phyloP scores from a whole-genome alignment of 306 rosid genomes.

The Vigna mungo region DNA sequence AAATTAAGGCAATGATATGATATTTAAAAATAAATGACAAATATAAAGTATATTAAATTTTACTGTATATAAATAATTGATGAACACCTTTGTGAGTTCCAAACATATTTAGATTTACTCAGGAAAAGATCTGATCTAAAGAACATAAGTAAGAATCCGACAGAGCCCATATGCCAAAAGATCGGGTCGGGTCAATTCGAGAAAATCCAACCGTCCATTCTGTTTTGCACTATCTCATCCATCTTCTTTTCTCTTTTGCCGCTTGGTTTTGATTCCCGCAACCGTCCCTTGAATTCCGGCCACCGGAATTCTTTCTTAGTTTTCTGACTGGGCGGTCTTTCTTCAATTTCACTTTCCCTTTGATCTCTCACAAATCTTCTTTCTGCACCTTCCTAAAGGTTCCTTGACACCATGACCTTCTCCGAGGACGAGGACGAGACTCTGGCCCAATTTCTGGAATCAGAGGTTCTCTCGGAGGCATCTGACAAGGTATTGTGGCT shows the following conservation, averaged over 20 bases:
- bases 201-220: slow-evolving; percentile 44
- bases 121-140: neutral
- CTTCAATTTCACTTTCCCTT: neutral
- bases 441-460: slow-evolving; percentile 81
- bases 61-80: too few relatives aligned
- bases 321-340: neutral
- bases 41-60: too few relatives aligned
- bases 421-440: slow-evolving; percentile 85
- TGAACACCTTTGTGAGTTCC: neutral
- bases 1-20: neutral
- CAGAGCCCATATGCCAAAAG: neutral
- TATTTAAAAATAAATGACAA: too few relatives aligned
- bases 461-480: slow-evolving; percentile 79
- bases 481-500: slow-evolving; percentile 67
- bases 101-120: neutral
- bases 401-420: slow-evolving; percentile 50
- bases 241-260: slow-evolving; percentile 3
- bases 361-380: neutral
- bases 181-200: slow-evolving; percentile 44
- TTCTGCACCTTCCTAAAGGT: slow-evolving; percentile 18
- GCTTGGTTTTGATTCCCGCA: slow-evolving; percentile 15
- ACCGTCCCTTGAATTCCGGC: slow-evolving; percentile 36
- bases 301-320: slow-evolving; percentile 37
- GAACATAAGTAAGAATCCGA: neutral
- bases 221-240: slow-evolving; percentile 38